Evolutionary conservation across 2,329 filamentous ascomycete species (phyloP).

Genomic region (Phialophora verrucosa): DNA sequence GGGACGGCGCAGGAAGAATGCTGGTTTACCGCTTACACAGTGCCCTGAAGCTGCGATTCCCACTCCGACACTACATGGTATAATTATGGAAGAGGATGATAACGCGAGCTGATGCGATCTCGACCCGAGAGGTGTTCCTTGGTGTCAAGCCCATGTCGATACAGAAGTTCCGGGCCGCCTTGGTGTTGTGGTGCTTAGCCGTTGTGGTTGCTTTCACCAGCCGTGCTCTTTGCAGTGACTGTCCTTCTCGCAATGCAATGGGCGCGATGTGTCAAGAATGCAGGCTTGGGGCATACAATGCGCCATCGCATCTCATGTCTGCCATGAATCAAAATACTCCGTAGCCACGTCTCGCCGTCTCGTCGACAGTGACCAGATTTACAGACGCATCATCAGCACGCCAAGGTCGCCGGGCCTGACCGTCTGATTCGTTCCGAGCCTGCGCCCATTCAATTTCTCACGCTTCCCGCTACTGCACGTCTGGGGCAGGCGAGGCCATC

Average conservation of each 20-base stretch:
- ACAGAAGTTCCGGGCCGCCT: not conserved
- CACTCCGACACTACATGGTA: not conserved
- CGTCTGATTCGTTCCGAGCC: slow-evolving; percentile 15
- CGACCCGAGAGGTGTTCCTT: not conserved
- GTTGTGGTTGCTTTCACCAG: not conserved
- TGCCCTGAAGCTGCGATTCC: not conserved
- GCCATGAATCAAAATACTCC: not conserved
- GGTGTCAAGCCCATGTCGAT: not conserved
- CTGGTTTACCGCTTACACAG: not conserved
- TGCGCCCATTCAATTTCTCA: slow-evolving; percentile 13
- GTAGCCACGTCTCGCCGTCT: not conserved
- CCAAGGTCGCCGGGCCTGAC: not conserved
- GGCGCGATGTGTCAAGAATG: not conserved
- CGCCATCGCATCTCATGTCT: not conserved
- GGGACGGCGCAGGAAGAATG: not conserved
- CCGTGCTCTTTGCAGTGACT: not conserved
- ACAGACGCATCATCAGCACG: not conserved
- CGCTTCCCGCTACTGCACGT: slow-evolving; percentile 32
- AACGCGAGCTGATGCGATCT: not conserved
- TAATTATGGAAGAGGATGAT: not conserved
- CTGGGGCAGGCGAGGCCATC: slow-evolving; percentile 24
- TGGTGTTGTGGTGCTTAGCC: too few species aligned
- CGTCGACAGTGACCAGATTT: not conserved
- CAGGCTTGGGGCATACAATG: not conserved
- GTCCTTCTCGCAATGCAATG: not conserved